Conservation (phyloP, 805 yeast genomes). For the Suhomyces kilbournensis region DNA sequence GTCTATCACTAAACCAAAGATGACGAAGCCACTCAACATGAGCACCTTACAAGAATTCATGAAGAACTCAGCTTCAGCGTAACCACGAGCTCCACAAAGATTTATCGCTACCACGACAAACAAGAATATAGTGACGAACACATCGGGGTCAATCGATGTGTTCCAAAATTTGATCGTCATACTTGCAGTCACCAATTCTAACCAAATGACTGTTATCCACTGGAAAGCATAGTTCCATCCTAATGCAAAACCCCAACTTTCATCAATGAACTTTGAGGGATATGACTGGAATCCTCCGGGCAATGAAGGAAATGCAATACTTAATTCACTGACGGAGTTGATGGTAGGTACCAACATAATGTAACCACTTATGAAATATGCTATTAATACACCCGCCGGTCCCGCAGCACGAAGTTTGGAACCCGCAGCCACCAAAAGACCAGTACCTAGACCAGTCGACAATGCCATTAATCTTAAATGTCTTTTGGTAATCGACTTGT, state of each 20-base stretch:
- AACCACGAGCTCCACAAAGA: conserved; percentile 25
- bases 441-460: conserved; percentile 31
- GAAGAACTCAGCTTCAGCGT: conserved; percentile 28
- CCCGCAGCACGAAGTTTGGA: conserved; percentile 24
- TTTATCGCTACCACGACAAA: conserved; percentile 20
- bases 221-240: conserved; percentile 39
- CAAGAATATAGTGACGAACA: conserved; percentile 24
- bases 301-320: conserved; percentile 23
- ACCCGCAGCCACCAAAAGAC: conserved; percentile 30
- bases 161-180: conserved; percentile 29
- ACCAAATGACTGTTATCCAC: conserved; percentile 27
- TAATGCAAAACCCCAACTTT: conserved; percentile 35
- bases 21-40: conserved; percentile 25
- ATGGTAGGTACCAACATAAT: conserved; percentile 27
- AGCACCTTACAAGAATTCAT: conserved; percentile 25
- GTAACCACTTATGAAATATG: conserved; percentile 21
- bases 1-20: conserved; percentile 26
- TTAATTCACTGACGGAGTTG: conserved; percentile 26
- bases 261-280: conserved; percentile 32
- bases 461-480: conserved; percentile 29
- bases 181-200: conserved; percentile 26
- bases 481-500: conserved; percentile 14
- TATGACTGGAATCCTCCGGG: conserved; percentile 30
- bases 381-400: conserved; percentile 21
- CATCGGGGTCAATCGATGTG: conserved; percentile 16